These are phyloP conservation scores for Carex arenaria DNA, from an alignment of 202 grass and related monocot species.

Conservation along the genomic window DNA sequence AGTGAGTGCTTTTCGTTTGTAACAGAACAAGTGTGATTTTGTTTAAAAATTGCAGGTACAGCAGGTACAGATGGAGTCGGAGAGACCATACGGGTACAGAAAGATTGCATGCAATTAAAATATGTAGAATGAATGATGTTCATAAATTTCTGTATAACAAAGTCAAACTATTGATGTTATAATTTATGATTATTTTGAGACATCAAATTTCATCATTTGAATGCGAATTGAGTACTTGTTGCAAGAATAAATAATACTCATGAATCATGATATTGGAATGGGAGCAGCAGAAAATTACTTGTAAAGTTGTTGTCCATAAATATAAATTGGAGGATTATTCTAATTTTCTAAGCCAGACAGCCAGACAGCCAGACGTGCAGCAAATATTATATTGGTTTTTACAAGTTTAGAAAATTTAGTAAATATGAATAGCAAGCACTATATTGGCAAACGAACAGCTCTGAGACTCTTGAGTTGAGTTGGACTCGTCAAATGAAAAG, in stretches of 20 bases:
- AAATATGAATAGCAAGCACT: background rate
- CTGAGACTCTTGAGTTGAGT: no score
- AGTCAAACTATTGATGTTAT: background rate
- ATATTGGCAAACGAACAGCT: background rate
- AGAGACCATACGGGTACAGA: background rate
- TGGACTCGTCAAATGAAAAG: background rate
- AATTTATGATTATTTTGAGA: slow-evolving; percentile 1
- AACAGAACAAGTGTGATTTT: background rate
- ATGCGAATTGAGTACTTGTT: background rate
- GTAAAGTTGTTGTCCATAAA: background rate
- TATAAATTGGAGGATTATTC: background rate
- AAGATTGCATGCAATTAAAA: background rate
- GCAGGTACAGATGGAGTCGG: background rate
- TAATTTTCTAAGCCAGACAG: background rate
- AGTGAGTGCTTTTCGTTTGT: background rate
- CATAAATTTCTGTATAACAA: background rate
- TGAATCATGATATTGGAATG: background rate
- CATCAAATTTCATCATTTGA: background rate
- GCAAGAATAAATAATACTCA: background rate
- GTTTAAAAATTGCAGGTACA: slow-evolving; percentile 4
- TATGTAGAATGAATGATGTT: slow-evolving; percentile 4
- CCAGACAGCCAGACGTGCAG: no score
- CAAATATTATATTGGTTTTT: background rate
- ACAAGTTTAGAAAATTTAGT: background rate
- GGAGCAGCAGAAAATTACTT: background rate